These are phyloP conservation scores for Quercus lobata DNA, from an alignment of 331 rosid species.

Conservation along the genomic window DNA sequence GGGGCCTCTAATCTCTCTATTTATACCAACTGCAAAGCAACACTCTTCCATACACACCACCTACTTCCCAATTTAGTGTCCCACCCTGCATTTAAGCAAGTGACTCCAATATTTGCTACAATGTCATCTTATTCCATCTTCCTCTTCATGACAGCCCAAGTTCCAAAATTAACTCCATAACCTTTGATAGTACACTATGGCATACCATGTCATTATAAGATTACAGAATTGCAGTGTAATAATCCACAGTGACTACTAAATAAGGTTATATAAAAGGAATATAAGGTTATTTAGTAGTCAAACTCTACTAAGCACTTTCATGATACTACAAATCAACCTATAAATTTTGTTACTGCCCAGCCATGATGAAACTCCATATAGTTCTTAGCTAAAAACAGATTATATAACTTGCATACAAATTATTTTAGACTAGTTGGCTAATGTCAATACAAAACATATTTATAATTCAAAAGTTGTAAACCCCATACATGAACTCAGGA, in stretches of 20 bases:
- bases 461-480: background rate
- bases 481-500: conserved; percentile 3
- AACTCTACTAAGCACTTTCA: no score
- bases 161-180: conserved; percentile 40
- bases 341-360: no score
- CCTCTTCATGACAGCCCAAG: conserved; percentile 53
- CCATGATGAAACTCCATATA: no score
- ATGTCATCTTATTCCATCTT: conserved; percentile 29
- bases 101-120: conserved; percentile 25
- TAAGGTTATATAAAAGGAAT: background rate
- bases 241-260: background rate
- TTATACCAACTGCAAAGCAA: conserved; percentile 38
- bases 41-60: conserved; percentile 16
- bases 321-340: no score
- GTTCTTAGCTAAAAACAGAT: background rate
- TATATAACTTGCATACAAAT: background rate
- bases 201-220: conserved; percentile 1
- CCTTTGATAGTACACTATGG: conserved; percentile 15
- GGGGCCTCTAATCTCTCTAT: conserved; percentile 39
- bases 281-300: background rate
- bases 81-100: conserved; percentile 31
- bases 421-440: background rate
- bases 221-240: background rate
- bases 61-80: background rate
- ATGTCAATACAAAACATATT: background rate